Conservation (phyloP, 305 asterid species). For the Plantago rigida region DNA sequence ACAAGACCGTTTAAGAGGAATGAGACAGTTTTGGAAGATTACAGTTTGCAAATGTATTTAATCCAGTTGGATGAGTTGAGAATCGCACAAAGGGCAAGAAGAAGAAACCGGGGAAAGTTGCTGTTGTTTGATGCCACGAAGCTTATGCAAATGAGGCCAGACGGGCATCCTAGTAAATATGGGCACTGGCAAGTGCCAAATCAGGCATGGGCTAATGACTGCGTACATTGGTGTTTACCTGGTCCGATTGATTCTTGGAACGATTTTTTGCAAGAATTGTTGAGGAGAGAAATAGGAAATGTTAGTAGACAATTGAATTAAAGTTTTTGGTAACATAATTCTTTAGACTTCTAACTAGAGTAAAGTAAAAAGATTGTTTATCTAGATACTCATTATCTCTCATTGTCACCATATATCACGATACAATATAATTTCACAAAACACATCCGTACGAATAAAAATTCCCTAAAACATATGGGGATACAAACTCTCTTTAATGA, state of each 20-base stretch:
- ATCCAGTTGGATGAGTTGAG: slow-evolving; percentile 46
- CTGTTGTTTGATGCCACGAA: slow-evolving; percentile 39
- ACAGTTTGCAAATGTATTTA: slow-evolving; percentile 30
- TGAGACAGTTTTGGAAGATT: slow-evolving; percentile 30
- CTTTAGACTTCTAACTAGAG: no score
- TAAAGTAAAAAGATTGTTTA: no score
- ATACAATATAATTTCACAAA: no score
- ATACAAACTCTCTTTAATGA: no score
- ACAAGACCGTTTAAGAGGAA: slow-evolving; percentile 38
- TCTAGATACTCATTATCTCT: no score
- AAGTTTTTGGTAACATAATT: no score
- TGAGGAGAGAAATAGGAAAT: slow-evolving; percentile 26
- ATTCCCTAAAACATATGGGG: no score
- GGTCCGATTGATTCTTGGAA: slow-evolving; percentile 54
- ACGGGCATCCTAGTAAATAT: slow-evolving; percentile 50
- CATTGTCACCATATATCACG: no score
- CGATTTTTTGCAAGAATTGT: slow-evolving; percentile 37
- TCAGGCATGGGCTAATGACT: slow-evolving; percentile 28
- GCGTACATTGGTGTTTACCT: slow-evolving; percentile 55
- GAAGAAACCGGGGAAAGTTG: slow-evolving; percentile 30
- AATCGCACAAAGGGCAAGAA: slow-evolving; percentile 37
- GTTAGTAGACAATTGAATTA: neutral
- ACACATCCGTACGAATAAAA: no score
- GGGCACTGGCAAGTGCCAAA: slow-evolving; percentile 33
- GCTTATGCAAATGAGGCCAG: slow-evolving; percentile 42